Evolutionary conservation across 23 red algal genomes (phyloP).

Genomic region (Gracilaria domingensis): DNA sequence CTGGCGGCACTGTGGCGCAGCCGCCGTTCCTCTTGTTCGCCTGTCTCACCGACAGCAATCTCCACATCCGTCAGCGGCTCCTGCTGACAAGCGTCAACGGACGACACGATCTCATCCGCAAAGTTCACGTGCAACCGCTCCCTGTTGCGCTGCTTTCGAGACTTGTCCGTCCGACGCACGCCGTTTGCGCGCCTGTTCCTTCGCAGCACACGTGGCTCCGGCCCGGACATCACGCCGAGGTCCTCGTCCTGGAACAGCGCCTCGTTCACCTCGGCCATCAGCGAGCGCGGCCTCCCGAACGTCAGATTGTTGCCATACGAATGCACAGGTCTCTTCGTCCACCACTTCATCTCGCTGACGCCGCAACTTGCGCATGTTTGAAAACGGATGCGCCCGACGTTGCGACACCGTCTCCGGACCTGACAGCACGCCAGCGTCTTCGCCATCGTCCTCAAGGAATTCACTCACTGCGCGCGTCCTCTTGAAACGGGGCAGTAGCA

Average conservation of each 20-base stretch:
- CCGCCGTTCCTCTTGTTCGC: not conserved
- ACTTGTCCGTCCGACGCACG: not conserved
- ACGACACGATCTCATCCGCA: too few relatives aligned
- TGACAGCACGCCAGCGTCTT: not conserved
- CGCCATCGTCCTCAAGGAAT: conserved; percentile 6
- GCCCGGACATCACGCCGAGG: conserved; percentile 8
- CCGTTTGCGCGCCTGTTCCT: not conserved
- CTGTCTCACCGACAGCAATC: not conserved
- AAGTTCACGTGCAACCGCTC: too few relatives aligned
- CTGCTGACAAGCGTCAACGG: too few relatives aligned
- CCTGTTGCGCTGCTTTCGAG: not conserved
- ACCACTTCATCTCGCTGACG: not conserved
- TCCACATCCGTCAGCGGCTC: conserved; percentile 5
- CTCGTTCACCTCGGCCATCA: not conserved
- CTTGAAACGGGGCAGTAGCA: conserved; percentile 6
- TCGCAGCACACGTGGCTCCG: not conserved
- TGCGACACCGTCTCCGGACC: not conserved
- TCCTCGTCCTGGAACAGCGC: conserved; percentile 8
- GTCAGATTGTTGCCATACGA: not conserved
- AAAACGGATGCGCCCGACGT: not conserved
- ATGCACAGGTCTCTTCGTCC: not conserved
- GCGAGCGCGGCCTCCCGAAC: not conserved
- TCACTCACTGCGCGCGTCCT: not conserved
- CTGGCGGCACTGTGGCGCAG: conserved; percentile 13
- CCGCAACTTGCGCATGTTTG: conserved; percentile 8